Evolutionary conservation across 2,329 filamentous ascomycete genomes (phyloP), one percentile per base, ranked within the genome.

Genomic region (Lachnellula hyalina): DNA sequence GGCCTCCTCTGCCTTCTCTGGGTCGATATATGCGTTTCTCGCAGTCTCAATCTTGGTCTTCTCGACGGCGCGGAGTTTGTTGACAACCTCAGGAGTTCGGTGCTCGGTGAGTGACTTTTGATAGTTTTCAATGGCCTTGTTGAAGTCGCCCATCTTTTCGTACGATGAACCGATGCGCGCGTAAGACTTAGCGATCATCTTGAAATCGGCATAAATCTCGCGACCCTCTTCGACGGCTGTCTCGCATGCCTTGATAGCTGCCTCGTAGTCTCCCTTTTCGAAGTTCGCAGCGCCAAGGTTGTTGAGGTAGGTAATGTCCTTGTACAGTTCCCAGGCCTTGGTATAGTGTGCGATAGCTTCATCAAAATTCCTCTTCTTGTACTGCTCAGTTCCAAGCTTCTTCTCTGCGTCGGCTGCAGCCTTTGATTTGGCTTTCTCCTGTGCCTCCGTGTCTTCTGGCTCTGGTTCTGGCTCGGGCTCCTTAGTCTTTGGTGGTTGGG

Each of bases 331-430:
- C 94, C 94, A 99, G 0, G 94, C 94, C 72, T 96, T 95, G 71
- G 73, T 82, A 79, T 99, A 99, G 77, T 99, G 90, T 69, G 86
- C 84, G 67, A 99, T 96, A 49, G 94, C 94, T 68, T 88, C 85
- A 67, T 97, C 94, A 64, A 99, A 96, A 70, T 96, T 86, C 64
- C 90, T 87, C 83, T 97, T 97, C 86, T 99, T 99, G 81, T 99
- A 99, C 72, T 87, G 86, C 65, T 94, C 90, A 14, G 93, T 99
- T 55, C 94, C 94, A 54, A 95, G 78, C 32, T 86, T 89, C 83
- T 99, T 99, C 75, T 96, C 89, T 71, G 91, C 89, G 66, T 99
- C 94, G 45, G 92, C 94, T 60, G 88, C 90, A 67, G 87, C 89
- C 78, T 97, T 96, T 41, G 90, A 90, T 78, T 94, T 89, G 75